Evolutionary conservation across 768 basidiomycete genomes (phyloP).

Genomic region (Tylopilus intermedius): DNA sequence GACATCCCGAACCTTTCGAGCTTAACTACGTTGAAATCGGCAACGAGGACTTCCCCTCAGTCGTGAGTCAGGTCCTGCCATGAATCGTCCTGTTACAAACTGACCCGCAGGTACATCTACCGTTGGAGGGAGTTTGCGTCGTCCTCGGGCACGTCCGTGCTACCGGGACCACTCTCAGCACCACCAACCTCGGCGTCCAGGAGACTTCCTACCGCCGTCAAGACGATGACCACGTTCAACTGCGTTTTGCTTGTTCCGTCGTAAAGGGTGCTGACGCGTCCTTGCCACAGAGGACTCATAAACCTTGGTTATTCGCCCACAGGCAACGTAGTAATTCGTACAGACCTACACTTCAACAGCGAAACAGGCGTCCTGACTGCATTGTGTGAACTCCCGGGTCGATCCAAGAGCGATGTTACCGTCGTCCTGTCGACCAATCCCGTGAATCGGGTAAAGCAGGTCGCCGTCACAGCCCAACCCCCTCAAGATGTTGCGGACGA

Average conservation of each 20-base stretch:
- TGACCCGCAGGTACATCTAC: too few relatives aligned
- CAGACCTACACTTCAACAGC: conserved; percentile 56
- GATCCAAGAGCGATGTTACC: conserved; percentile 52
- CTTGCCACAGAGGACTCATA: conserved; percentile 19
- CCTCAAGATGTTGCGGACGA: conserved; percentile 38
- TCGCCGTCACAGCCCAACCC: conserved; percentile 49
- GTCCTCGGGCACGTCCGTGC: conserved; percentile 9
- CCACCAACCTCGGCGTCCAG: not conserved
- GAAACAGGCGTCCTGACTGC: conserved; percentile 49
- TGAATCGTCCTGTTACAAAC: too few relatives aligned
- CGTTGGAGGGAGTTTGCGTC: not conserved
- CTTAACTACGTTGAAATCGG: too few relatives aligned
- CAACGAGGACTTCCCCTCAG: too few relatives aligned
- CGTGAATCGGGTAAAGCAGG: conserved; percentile 58
- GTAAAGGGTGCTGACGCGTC: conserved; percentile 11
- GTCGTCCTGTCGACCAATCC: conserved; percentile 57
- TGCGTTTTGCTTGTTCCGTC: conserved; percentile 10
- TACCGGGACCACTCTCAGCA: conserved; percentile 11
- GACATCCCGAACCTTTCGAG: too few relatives aligned
- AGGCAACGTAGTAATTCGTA: conserved; percentile 45
- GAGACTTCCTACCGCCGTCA: not conserved
- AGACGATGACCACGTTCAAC: conserved; percentile 18
- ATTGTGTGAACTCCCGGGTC: conserved; percentile 66
- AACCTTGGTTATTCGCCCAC: conserved; percentile 20
- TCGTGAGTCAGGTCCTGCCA: too few relatives aligned